phyloP scores from a whole-genome alignment of 2,329 filamentous ascomycete species.

The Lizonia empirigonia region DNA sequence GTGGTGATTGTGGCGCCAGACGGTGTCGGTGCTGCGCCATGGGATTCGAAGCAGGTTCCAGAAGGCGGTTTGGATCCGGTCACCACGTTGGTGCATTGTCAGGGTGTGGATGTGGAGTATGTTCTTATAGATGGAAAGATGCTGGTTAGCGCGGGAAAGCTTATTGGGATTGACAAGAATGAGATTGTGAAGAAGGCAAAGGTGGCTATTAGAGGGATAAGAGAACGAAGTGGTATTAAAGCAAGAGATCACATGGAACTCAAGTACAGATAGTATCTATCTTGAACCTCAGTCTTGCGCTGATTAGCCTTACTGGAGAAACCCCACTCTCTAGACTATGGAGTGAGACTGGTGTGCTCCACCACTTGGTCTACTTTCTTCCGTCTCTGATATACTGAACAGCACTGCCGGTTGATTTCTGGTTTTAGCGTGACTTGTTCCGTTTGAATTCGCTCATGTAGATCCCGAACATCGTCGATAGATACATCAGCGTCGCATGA shows the following conservation, averaged over 20 bases:
- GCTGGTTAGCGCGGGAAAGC: background rate
- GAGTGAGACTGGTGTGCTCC: no score
- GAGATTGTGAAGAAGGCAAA: background rate
- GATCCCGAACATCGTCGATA: no score
- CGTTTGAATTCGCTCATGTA: no score
- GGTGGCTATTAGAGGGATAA: background rate
- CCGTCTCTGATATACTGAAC: no score
- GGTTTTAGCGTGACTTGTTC: no score
- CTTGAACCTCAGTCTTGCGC: no score
- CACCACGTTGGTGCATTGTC: background rate
- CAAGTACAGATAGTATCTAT: background rate
- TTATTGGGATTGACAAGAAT: background rate
- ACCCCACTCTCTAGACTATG: no score
- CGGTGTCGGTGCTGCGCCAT: conserved; percentile 22
- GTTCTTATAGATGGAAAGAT: background rate
- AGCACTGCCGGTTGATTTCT: no score
- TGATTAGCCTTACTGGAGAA: no score
- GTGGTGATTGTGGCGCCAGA: conserved; percentile 45
- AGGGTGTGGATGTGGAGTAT: background rate
- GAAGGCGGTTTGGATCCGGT: background rate
- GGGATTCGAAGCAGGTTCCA: background rate
- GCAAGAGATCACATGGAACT: background rate
- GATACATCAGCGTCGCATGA: no score
- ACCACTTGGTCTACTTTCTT: no score
- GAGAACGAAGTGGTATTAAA: background rate